These are phyloP conservation scores for Entomortierella parvispora DNA, from an alignment of 192 early-diverging fungal species.

Conservation along the genomic window DNA sequence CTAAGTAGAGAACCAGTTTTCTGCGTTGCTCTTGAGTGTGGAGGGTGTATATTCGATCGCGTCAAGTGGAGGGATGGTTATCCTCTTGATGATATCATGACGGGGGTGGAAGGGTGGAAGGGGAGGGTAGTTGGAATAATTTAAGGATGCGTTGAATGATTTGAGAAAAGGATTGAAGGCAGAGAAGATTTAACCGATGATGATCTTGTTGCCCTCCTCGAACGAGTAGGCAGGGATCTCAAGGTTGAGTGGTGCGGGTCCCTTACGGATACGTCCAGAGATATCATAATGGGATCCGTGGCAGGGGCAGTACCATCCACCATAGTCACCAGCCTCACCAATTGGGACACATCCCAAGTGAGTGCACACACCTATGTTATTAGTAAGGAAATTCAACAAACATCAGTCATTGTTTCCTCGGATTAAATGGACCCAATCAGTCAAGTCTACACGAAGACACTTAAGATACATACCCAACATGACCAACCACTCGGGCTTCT, in stretches of 20 bases:
- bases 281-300: slow-evolving; percentile 99
- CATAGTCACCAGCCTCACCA: slow-evolving; percentile 97
- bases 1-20: no score
- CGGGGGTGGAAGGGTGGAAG: no score
- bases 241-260: slow-evolving; percentile 95
- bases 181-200: slow-evolving; percentile 75
- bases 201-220: slow-evolving; percentile 72
- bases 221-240: slow-evolving; percentile 81
- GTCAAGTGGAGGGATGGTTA: no score
- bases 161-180: no score
- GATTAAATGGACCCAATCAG: neutral
- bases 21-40: no score
- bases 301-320: slow-evolving; percentile 99
- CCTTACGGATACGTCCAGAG: slow-evolving; percentile 94
- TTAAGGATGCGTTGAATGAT: no score
- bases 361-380: slow-evolving; percentile 56
- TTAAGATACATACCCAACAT: slow-evolving; percentile 85
- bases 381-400: neutral
- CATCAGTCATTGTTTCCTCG: neutral
- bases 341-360: slow-evolving; percentile 98
- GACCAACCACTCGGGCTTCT: slow-evolving; percentile 96
- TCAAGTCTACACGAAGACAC: neutral
- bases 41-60: no score
- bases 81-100: no score
- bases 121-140: no score